Evolutionary conservation across 2,329 filamentous ascomycete genomes (phyloP).

Genomic region (Trichoderma atroviride): DNA sequence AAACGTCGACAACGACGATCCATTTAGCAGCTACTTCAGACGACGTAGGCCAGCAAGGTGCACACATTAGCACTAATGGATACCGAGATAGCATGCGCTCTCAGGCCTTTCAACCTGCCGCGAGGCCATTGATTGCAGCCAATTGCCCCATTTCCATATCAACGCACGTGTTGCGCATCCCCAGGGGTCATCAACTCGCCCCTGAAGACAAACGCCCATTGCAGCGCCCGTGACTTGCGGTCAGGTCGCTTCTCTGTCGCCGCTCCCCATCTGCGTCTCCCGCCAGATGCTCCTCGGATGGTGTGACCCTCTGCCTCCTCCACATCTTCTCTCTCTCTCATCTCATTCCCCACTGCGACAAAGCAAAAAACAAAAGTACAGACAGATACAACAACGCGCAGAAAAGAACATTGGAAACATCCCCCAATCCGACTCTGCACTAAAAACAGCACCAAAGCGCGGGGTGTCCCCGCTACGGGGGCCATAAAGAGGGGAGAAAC

Average conservation of each 20-base stretch:
- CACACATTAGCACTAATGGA: neutral
- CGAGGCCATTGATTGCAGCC: neutral
- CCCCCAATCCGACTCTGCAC: slow-evolving; percentile 4
- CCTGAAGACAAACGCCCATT: neutral
- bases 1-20: neutral
- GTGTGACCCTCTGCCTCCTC: neutral
- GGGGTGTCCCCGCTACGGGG: slow-evolving; percentile 16
- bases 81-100: neutral
- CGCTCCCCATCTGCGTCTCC: neutral
- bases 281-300: neutral
- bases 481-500: neutral
- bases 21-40: neutral
- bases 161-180: neutral
- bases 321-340: neutral
- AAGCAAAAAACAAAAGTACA: neutral
- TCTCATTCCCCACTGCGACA: neutral
- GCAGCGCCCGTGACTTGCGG: slow-evolving; percentile 13
- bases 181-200: slow-evolving; percentile 7
- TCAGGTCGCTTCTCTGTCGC: neutral
- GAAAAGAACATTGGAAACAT: neutral
- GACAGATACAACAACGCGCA: neutral
- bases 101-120: neutral
- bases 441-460: slow-evolving; percentile 17
- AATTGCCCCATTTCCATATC: neutral
- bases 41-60: neutral